Evolutionary conservation across 2,329 filamentous ascomycete species (phyloP).

Genomic region (Cordyceps pruinosa): DNA sequence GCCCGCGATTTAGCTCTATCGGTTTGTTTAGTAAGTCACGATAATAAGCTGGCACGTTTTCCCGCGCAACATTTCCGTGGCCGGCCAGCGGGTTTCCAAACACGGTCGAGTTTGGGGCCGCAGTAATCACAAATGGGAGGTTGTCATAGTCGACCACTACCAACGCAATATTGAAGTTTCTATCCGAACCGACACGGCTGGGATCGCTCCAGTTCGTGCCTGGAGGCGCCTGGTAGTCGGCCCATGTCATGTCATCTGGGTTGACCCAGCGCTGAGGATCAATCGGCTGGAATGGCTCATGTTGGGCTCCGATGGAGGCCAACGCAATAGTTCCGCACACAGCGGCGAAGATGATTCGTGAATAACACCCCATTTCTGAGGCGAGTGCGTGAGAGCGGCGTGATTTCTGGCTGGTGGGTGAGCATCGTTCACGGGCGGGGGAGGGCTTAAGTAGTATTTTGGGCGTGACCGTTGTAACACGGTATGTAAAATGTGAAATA

Average conservation of each 20-base stretch:
- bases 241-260: constrained; percentile 48
- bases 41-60: constrained; percentile 28
- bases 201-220: constrained; percentile 43
- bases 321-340: background rate
- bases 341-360: background rate
- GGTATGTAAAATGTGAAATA: background rate
- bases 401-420: no score
- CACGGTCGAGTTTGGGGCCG: constrained; percentile 37
- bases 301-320: background rate
- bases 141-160: constrained; percentile 46
- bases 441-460: background rate
- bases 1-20: constrained; percentile 40
- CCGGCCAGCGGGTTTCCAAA: constrained; percentile 43
- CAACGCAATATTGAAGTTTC: constrained; percentile 51
- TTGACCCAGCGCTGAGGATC: constrained; percentile 48
- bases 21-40: constrained; percentile 42
- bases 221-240: constrained; percentile 39
- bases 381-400: no score
- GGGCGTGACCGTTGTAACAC: background rate
- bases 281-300: constrained; percentile 40
- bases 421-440: background rate
- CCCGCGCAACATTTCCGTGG: constrained; percentile 33
- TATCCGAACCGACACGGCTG: constrained; percentile 33
- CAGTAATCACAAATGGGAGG: constrained; percentile 41
- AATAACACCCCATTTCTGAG: background rate